Conservation (phyloP, 179 eudicot species). For the Beta lomatogona region DNA sequence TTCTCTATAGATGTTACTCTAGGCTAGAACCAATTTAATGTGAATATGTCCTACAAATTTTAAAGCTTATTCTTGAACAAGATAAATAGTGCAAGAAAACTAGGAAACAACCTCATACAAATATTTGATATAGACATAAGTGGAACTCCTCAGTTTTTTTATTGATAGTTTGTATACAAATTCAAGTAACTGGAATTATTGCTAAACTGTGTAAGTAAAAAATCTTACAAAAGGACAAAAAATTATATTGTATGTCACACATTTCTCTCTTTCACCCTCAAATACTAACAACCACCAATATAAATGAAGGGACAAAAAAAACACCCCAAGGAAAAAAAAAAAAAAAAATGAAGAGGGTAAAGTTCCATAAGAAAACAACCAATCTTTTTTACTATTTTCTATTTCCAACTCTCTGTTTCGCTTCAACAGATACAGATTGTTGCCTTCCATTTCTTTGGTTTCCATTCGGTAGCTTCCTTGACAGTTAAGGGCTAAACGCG, state of each 20-base stretch:
- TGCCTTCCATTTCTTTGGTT: conserved; percentile 56
- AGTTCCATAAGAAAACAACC: conserved; percentile 16
- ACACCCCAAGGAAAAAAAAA: conserved; percentile 18
- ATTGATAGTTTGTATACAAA: conserved; percentile 33
- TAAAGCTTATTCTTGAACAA: no score
- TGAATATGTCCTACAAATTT: no score
- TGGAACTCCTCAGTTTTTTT: conserved; percentile 22
- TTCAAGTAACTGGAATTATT: conserved; percentile 46
- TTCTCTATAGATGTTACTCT: no score
- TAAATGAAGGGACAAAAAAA: conserved; percentile 33
- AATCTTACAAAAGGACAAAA: conserved; percentile 29
- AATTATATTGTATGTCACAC: conserved; percentile 36
- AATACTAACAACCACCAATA: conserved; percentile 31
- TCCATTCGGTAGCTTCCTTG: conserved; percentile 55
- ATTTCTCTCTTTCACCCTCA: conserved; percentile 29
- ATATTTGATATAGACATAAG: conserved; percentile 21
- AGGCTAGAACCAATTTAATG: no score
- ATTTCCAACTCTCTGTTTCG: conserved; percentile 59
- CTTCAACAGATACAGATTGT: conserved; percentile 47
- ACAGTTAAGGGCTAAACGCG: conserved; percentile 47
- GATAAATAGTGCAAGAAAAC: background rate
- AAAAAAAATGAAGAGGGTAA: conserved; percentile 15
- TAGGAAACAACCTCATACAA: background rate
- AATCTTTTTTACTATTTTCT: conserved; percentile 55
- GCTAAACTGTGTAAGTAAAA: conserved; percentile 35